Conservation (phyloP, 164 flowering plant genomes). For the Pachysandra terminalis region DNA sequence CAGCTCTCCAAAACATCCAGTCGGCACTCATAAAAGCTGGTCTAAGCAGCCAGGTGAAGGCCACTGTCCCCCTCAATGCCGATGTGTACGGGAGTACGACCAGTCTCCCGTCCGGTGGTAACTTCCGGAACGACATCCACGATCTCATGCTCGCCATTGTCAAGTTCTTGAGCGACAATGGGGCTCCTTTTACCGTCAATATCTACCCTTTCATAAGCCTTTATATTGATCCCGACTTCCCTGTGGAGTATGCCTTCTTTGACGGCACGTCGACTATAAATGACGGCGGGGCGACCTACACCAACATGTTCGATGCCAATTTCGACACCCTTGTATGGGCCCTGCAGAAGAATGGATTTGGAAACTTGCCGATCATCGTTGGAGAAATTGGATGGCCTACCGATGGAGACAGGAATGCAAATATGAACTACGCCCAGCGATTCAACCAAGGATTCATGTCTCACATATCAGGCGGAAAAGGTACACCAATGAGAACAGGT, state of each 20-base stretch:
- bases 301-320: constrained; percentile 90
- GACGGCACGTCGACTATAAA: constrained; percentile 53
- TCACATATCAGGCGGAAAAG: constrained; percentile 56
- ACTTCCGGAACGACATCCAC: constrained; percentile 76
- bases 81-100: constrained; percentile 60
- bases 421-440: constrained; percentile 48
- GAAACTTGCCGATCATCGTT: constrained; percentile 64
- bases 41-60: constrained; percentile 54
- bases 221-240: constrained; percentile 63
- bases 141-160: constrained; percentile 62
- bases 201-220: constrained; percentile 92
- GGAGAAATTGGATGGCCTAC: constrained; percentile 98
- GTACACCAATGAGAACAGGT: constrained; percentile 79
- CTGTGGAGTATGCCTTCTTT: constrained; percentile 86
- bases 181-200: constrained; percentile 75
- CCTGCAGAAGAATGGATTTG: constrained; percentile 66
- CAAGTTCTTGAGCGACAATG: constrained; percentile 65
- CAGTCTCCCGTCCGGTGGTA: constrained; percentile 69
- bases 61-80: constrained; percentile 73
- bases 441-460: constrained; percentile 93
- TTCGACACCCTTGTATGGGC: constrained; percentile 84
- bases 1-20: constrained; percentile 81
- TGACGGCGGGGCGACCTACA: constrained; percentile 51
- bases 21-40: constrained; percentile 79
- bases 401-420: constrained; percentile 81